Percentiles rank a stretch among this genome's conserved stretches.
Conservation (phyloP, 164 flowering plant species). For the Nymphaea thermarum region DNA sequence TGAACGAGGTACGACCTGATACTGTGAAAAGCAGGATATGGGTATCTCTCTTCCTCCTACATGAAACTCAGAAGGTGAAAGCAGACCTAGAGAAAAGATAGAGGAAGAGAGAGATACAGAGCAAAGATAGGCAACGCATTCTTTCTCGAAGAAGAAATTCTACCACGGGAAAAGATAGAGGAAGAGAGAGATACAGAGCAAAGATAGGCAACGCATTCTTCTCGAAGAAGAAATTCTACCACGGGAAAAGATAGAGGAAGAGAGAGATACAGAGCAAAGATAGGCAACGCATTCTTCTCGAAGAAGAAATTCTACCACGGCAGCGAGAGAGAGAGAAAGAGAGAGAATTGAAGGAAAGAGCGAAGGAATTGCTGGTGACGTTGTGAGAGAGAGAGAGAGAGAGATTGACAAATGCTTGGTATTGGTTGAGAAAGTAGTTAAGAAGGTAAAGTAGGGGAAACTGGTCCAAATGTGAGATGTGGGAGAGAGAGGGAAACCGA, state of each 20-base stretch:
- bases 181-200: background rate
- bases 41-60: background rate
- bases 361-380: background rate
- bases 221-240: too few species aligned
- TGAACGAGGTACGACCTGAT: background rate
- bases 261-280: background rate
- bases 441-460: slow-evolving; percentile 1
- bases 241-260: background rate
- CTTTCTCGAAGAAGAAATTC: too few species aligned
- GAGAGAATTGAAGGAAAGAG: background rate
- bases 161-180: background rate
- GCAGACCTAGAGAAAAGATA: background rate
- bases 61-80: background rate
- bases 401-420: slow-evolving; percentile 7
- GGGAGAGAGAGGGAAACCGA: slow-evolving; percentile 13
- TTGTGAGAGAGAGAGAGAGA: slow-evolving; percentile 3
- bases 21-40: background rate
- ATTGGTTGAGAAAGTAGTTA: slow-evolving; percentile 1
- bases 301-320: too few species aligned
- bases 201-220: too few species aligned
- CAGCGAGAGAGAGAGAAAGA: background rate
- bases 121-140: too few species aligned
- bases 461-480: background rate
- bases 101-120: background rate
- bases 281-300: too few species aligned